Base-by-base conservation (phyloP, 331 rosid species). In the Malus hybrid region DNA sequence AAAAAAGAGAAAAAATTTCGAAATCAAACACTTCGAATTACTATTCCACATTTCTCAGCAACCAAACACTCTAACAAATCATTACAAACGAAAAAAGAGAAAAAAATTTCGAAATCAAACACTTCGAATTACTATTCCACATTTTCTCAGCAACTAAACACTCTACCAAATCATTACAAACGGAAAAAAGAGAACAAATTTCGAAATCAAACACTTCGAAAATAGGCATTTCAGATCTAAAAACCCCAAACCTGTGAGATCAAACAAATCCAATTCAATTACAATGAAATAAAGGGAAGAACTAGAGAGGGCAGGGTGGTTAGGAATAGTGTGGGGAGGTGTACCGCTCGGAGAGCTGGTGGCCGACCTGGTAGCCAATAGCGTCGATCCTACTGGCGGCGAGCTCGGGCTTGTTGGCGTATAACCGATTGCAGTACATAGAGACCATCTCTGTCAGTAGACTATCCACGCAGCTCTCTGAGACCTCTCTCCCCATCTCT, bases 381-480 rank as follows among this genome's bases (percentile, higher is more conserved):
- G 99, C 97, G 65, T 94, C 99, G 83, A 94, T 94, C 72, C 96
- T 83, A 48, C 96, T 94, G 42, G 99, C 97, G 20, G 99, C 97
- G 52, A 94, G 97, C 65, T 94, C 99, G 19, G 97, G 96, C 78
- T 92, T 94, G 73, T 80, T 86, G 83, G 97, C 92, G 75, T 92
- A 94, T 82, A 94, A 90, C 20, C 93, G 95, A 77, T 85, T 86
- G 87, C 90, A 90, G 66, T 94, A 92, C 19, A 91, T 86, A 15
- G 96, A 82, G 3, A 94, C 97, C 96, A 92, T 92, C 84, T 94
- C 99, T 46, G 96, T 94, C 67, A 92, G 81, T 28, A 92, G 66
- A 82, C 96, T 86, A 80, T 94, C 96, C 32, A 94, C 89, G 71
- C 99, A 94, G 80, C 99, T 94, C 85, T 92, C 97, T 44, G 97